These are phyloP conservation scores for Adansonia rubrostipa DNA, from an alignment of 441 rosid species.

Conservation along the genomic window DNA sequence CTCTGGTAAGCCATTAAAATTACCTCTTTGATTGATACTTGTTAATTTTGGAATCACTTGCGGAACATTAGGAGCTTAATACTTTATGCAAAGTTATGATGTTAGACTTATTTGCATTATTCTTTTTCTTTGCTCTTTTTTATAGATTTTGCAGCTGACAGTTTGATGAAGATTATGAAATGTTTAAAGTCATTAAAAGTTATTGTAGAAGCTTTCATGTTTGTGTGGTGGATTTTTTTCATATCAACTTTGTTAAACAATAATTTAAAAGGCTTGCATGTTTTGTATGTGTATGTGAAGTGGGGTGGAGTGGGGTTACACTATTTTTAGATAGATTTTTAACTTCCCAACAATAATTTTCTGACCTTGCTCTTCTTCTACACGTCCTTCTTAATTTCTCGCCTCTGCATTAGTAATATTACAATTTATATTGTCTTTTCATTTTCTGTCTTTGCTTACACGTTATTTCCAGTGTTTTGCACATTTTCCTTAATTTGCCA, in stretches of 20 bases:
- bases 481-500: slow-evolving; percentile 88
- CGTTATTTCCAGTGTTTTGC: slow-evolving; percentile 72
- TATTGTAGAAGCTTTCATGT: background rate
- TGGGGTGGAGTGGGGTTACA: background rate
- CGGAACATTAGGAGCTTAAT: background rate
- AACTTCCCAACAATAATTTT: slow-evolving; percentile 7
- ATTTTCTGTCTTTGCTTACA: slow-evolving; percentile 25
- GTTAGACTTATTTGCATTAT: background rate
- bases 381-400: background rate
- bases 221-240: background rate
- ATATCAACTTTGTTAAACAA: background rate
- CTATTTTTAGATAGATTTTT: background rate
- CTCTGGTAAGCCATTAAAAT: background rate
- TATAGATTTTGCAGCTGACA: background rate
- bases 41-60: background rate
- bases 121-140: background rate
- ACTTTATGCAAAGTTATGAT: background rate
- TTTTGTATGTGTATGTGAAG: too few species aligned
- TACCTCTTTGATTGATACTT: background rate
- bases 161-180: slow-evolving; percentile 9
- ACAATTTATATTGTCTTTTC: slow-evolving; percentile 16
- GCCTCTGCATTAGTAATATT: background rate
- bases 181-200: background rate
- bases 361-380: background rate
- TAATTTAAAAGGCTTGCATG: background rate